Percentiles rank a stretch among this genome's conserved stretches.
Conservation (phyloP, 1,139 yeast genomes). For the Yamadazyma spencermartinsiae region DNA sequence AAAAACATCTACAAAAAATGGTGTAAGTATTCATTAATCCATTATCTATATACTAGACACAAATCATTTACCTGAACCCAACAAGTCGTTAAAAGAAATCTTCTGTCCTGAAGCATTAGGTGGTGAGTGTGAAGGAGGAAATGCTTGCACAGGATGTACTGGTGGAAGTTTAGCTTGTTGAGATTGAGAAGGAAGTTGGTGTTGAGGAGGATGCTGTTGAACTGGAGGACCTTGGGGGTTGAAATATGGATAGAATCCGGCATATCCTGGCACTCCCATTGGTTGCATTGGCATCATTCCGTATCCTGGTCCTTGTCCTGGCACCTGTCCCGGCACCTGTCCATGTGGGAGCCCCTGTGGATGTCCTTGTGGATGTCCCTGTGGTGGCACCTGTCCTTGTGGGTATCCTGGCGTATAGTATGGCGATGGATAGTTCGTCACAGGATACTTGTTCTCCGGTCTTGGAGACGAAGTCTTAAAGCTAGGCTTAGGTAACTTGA, state of each 20-base stretch:
- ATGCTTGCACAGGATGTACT: constrained; percentile 3
- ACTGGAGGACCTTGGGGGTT: constrained; percentile 8
- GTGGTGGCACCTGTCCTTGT: constrained; percentile 1
- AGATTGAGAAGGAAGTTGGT: constrained; percentile 10
- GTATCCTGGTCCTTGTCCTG: neutral
- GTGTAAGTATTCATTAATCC: constrained; percentile 5
- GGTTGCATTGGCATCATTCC: constrained; percentile 4
- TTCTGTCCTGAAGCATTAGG: constrained; percentile 33
- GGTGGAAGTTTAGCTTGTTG: constrained; percentile 1
- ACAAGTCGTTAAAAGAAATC: constrained; percentile 43
- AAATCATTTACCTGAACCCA: constrained; percentile 40
- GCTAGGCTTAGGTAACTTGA: constrained; percentile 57
- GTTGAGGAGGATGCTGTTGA: constrained; percentile 11
- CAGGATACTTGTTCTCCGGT: constrained; percentile 14
- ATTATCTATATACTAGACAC: constrained; percentile 7
- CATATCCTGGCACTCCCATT: constrained; percentile 5
- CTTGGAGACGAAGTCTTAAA: constrained; percentile 26
- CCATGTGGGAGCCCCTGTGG: constrained; percentile 3
- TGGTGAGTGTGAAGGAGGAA: constrained; percentile 5
- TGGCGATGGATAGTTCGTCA: constrained; percentile 15
- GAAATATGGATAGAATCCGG: constrained; percentile 3
- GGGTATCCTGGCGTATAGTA: constrained; percentile 4
- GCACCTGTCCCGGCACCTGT: neutral
- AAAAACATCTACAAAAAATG: too few species aligned
- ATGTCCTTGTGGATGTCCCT: neutral